Percentiles rank a stretch among this genome's conserved stretches.
These are phyloP conservation scores for Ogataea ganodermae DNA, from an alignment of 805 yeast species.

Conservation along the genomic window DNA sequence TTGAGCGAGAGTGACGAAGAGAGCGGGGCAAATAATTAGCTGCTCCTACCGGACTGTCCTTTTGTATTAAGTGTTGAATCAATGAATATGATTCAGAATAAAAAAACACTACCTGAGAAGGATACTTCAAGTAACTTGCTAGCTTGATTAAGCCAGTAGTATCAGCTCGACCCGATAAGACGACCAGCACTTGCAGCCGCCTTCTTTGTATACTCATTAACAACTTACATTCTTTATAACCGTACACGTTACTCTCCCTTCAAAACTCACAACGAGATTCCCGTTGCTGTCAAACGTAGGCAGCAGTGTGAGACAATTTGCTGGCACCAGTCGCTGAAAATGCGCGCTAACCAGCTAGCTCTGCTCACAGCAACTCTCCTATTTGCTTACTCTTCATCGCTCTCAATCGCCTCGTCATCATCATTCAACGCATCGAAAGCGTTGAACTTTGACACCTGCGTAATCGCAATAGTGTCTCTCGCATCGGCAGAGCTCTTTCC, in stretches of 20 bases:
- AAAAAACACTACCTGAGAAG: too few relatives aligned
- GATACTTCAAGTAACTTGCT: too few relatives aligned
- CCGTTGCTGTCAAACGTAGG: neutral
- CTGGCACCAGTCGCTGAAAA: too few relatives aligned
- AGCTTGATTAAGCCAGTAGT: too few relatives aligned
- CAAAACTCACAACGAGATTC: neutral
- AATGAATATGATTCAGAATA: too few relatives aligned
- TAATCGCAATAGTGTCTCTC: slow-evolving; percentile 69
- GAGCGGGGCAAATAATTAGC: too few relatives aligned
- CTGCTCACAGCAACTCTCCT: neutral
- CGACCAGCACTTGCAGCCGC: slow-evolving; percentile 4
- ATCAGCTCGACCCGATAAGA: neutral
- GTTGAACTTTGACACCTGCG: slow-evolving; percentile 66
- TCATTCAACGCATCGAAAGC: slow-evolving; percentile 78
- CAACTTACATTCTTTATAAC: slow-evolving; percentile 11
- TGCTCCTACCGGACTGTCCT: too few relatives aligned
- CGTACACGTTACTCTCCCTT: slow-evolving; percentile 7
- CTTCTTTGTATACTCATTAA: slow-evolving; percentile 12
- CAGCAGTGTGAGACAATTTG: too few relatives aligned
- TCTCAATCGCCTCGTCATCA: slow-evolving; percentile 42
- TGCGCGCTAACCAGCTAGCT: neutral
- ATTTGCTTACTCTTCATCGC: slow-evolving; percentile 26
- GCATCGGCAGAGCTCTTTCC: slow-evolving; percentile 67
- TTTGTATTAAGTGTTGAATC: too few relatives aligned
- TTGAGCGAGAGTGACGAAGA: slow-evolving; percentile 18